These are phyloP conservation scores for Daedaleopsis sinensis DNA, from an alignment of 768 basidiomycete species.

Conservation along the genomic window DNA sequence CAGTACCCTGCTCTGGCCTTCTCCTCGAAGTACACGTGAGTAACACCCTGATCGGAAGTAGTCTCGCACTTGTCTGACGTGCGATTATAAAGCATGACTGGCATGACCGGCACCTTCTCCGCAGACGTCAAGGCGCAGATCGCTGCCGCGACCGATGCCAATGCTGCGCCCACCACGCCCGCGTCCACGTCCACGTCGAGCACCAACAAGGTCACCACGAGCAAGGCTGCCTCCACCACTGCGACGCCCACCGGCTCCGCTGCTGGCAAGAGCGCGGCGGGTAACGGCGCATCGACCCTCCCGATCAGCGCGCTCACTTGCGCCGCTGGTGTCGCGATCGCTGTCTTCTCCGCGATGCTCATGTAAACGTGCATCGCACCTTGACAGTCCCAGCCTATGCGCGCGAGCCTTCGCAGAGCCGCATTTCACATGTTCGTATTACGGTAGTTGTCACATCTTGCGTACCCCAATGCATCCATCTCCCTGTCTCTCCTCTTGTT, in stretches of 20 bases:
- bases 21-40: constrained; percentile 78
- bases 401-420: not conserved
- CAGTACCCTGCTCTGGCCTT: constrained; percentile 69
- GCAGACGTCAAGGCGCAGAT: constrained; percentile 57
- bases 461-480: not conserved
- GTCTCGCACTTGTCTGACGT: not conserved
- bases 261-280: not conserved
- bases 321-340: constrained; percentile 23
- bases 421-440: constrained; percentile 6
- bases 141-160: constrained; percentile 59
- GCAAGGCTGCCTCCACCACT: constrained; percentile 10
- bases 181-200: constrained; percentile 27
- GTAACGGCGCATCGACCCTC: constrained; percentile 20
- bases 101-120: constrained; percentile 76
- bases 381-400: not conserved
- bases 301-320: constrained; percentile 16
- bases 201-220: constrained; percentile 8
- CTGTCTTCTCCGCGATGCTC: constrained; percentile 19
- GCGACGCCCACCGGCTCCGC: constrained; percentile 13
- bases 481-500: not conserved
- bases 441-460: not conserved
- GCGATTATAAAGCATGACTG: constrained; percentile 47
- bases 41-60: not conserved
- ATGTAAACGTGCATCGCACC: constrained; percentile 9
- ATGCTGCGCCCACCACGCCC: constrained; percentile 46